Evolutionary conservation across 2,329 filamentous ascomycete genomes (phyloP).

Genomic region (Ophiobolus disseminans): DNA sequence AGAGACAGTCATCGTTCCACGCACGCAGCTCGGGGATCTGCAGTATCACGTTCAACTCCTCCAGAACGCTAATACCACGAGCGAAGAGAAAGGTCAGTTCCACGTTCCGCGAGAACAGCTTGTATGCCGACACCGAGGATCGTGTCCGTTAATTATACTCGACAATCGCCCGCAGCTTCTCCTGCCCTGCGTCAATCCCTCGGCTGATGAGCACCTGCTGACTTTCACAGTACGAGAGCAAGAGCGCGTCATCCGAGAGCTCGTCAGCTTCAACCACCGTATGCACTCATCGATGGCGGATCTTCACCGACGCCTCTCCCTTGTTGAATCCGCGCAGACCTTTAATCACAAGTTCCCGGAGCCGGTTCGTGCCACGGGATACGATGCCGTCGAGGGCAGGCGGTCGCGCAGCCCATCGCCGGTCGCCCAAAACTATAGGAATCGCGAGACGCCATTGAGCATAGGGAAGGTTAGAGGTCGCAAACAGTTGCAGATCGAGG

Average conservation of each 20-base stretch:
- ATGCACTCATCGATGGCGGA: background rate
- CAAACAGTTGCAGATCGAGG: slow-evolving; percentile 19
- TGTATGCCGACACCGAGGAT: too few species aligned
- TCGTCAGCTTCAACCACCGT: background rate
- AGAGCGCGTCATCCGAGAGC: background rate
- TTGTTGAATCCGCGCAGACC: slow-evolving; percentile 64
- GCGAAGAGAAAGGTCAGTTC: slow-evolving; percentile 1
- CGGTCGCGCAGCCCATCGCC: slow-evolving; percentile 9
- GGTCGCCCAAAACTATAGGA: background rate
- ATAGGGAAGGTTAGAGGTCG: background rate
- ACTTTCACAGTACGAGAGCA: slow-evolving; percentile 5
- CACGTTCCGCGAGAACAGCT: background rate
- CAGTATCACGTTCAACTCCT: slow-evolving; percentile 1
- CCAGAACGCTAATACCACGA: background rate
- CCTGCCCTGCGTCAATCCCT: background rate
- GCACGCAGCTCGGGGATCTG: background rate
- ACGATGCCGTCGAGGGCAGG: background rate
- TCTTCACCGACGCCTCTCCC: slow-evolving; percentile 93
- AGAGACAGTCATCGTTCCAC: background rate
- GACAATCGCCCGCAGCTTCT: too few species aligned
- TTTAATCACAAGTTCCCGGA: too few species aligned
- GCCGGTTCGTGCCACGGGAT: background rate
- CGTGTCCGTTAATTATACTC: too few species aligned
- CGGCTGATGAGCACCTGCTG: background rate
- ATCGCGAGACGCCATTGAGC: background rate